Conservation (phyloP, 306 rosid species). For the Begonia loranthoides region DNA sequence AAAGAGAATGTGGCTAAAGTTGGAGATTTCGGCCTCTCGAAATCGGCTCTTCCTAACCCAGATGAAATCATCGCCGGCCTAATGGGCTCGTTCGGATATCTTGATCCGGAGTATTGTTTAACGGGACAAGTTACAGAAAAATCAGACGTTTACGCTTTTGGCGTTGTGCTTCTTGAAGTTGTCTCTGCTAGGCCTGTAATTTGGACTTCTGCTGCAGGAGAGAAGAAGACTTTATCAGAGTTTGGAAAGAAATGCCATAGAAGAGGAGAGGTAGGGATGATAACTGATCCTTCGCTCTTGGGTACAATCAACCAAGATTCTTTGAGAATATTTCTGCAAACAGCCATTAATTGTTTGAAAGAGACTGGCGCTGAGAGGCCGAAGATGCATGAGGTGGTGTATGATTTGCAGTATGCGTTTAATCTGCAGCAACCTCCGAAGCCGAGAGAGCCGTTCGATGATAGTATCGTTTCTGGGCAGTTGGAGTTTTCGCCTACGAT, state of each 20-base stretch:
- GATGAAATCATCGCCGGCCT: too few relatives aligned
- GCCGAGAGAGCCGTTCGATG: neutral
- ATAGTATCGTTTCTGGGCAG: neutral
- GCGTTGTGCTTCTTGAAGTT: too few relatives aligned
- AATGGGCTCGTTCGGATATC: too few relatives aligned
- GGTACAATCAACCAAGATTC: neutral
- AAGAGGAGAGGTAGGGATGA: neutral
- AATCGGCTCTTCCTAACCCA: too few relatives aligned
- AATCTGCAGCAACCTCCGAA: neutral
- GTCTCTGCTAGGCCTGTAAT: too few relatives aligned
- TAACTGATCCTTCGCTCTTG: conserved; percentile 3
- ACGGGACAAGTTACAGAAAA: too few relatives aligned
- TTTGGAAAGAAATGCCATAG: conserved; percentile 7
- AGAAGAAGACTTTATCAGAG: neutral
- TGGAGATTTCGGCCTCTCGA: too few relatives aligned
- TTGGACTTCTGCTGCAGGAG: too few relatives aligned
- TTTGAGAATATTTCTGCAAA: conserved; percentile 3
- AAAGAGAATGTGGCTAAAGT: too few relatives aligned
- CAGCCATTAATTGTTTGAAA: conserved; percentile 5
- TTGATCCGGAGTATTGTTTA: too few relatives aligned
- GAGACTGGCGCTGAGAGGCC: conserved; percentile 4
- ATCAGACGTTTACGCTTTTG: too few relatives aligned
- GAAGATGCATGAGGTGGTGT: conserved; percentile 6
- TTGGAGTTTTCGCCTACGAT: neutral
- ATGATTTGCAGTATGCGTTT: conserved; percentile 3